These are phyloP conservation scores for Hyaloscypha hepaticicola DNA, from an alignment of 495 filamentous ascomycete genomes.

Conservation along the genomic window DNA sequence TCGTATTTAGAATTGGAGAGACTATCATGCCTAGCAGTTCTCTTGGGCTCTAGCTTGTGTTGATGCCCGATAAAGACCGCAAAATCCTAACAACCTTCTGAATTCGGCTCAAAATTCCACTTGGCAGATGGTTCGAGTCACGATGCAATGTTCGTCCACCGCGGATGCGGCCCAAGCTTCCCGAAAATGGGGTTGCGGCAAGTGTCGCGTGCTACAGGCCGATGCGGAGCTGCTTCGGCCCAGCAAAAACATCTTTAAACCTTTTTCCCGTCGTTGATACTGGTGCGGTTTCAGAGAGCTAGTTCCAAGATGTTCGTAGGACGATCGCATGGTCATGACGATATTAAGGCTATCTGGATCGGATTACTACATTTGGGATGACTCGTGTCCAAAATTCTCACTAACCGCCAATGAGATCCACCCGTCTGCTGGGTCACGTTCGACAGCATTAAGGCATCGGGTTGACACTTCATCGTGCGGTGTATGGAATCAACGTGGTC, in stretches of 20 bases:
- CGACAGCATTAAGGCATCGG: background rate
- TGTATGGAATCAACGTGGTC: background rate
- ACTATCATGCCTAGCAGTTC: too few species aligned
- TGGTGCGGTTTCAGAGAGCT: too few species aligned
- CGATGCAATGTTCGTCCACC: background rate
- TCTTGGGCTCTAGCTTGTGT: background rate
- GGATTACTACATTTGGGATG: slow-evolving; percentile 25
- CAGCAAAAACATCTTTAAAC: background rate
- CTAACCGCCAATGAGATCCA: background rate
- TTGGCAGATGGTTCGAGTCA: background rate
- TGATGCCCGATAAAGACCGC: background rate
- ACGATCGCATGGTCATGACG: background rate
- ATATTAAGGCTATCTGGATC: slow-evolving; percentile 18
- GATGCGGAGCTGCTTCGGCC: background rate
- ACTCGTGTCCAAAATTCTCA: background rate
- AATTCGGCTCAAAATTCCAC: slow-evolving; percentile 4
- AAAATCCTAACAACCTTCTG: background rate
- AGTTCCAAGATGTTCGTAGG: background rate
- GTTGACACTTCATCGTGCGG: background rate
- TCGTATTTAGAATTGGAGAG: background rate
- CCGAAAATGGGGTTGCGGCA: background rate
- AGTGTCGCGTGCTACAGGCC: slow-evolving; percentile 15
- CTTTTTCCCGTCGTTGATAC: background rate
- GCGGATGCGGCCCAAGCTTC: background rate
- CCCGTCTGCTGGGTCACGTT: slow-evolving; percentile 6